phyloP scores from a whole-genome alignment of 2,329 filamentous ascomycete genomes.

The Hyphodiscus sp. region DNA sequence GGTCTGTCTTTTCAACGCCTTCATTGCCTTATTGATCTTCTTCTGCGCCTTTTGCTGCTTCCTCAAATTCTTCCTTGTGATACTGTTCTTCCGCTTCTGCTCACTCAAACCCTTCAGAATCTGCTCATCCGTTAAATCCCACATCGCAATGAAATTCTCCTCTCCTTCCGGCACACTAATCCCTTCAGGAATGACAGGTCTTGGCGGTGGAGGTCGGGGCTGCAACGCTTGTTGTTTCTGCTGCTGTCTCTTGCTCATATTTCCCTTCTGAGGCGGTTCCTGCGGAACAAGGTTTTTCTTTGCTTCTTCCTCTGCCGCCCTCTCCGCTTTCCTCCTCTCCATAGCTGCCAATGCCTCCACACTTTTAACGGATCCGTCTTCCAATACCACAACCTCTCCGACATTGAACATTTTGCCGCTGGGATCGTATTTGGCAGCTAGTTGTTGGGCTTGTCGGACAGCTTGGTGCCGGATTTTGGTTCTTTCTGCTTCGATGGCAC shows the following conservation, averaged over 20 bases:
- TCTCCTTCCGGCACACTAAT: slow-evolving; percentile 26
- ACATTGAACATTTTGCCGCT: slow-evolving; percentile 30
- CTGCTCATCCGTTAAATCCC: slow-evolving; percentile 29
- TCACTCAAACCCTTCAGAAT: slow-evolving; percentile 21
- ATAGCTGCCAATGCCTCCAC: slow-evolving; percentile 15
- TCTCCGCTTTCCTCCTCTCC: slow-evolving; percentile 8
- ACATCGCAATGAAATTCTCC: slow-evolving; percentile 28
- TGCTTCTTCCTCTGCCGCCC: slow-evolving; percentile 12
- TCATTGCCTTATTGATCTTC: slow-evolving; percentile 25
- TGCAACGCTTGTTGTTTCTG: slow-evolving; percentile 15
- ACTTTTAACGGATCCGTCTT: slow-evolving; percentile 27
- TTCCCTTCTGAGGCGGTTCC: background rate
- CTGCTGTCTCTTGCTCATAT: slow-evolving; percentile 17
- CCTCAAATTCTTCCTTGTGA: slow-evolving; percentile 15
- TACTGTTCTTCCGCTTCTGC: slow-evolving; percentile 17
- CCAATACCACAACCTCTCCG: slow-evolving; percentile 22
- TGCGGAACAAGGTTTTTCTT: background rate
- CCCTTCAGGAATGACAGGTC: slow-evolving; percentile 25
- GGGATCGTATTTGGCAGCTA: slow-evolving; percentile 29
- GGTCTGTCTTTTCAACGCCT: slow-evolving; percentile 20
- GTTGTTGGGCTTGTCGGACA: slow-evolving; percentile 25
- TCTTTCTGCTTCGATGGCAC: slow-evolving; percentile 28
- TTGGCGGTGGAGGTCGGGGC: slow-evolving; percentile 15
- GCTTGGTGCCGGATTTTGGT: slow-evolving; percentile 27
- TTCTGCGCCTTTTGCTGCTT: slow-evolving; percentile 21